These are phyloP conservation scores for Flaveria linearis DNA, from an alignment of 129 eudicot genomes.

Conservation along the genomic window DNA sequence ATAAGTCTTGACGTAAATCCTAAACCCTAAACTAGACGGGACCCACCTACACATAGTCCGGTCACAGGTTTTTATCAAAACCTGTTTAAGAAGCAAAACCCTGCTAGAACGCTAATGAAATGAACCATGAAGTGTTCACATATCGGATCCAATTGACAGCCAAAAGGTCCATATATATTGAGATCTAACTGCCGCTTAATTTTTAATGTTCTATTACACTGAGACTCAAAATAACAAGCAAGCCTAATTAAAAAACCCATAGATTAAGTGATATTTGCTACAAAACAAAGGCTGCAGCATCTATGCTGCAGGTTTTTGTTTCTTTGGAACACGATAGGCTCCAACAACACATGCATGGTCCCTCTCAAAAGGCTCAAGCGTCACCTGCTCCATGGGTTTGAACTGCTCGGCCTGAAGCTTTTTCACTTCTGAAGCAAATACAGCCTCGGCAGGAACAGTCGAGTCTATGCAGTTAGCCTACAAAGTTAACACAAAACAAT, in stretches of 20 bases:
- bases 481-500: not conserved
- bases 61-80: too few relatives aligned
- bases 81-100: too few relatives aligned
- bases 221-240: not conserved
- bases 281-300: not conserved
- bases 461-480: constrained; percentile 92
- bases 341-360: constrained; percentile 85
- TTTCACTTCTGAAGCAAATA: constrained; percentile 80
- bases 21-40: too few relatives aligned
- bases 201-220: not conserved
- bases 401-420: constrained; percentile 72
- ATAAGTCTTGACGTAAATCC: too few relatives aligned
- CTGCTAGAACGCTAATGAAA: too few relatives aligned
- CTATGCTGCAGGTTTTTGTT: constrained; percentile 53
- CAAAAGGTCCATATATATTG: not conserved
- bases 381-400: constrained; percentile 71
- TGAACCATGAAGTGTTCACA: too few relatives aligned
- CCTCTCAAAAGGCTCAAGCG: constrained; percentile 74
- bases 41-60: too few relatives aligned
- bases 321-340: constrained; percentile 69
- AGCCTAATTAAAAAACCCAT: not conserved
- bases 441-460: constrained; percentile 76
- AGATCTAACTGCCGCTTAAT: not conserved
- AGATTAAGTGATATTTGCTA: not conserved
- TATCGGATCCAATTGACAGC: too few relatives aligned